A percentile compares a stretch with the other conserved stretches of the same genome.
phyloP scores from a whole-genome alignment of 306 rosid species.

The Echinosophora koreensis region DNA sequence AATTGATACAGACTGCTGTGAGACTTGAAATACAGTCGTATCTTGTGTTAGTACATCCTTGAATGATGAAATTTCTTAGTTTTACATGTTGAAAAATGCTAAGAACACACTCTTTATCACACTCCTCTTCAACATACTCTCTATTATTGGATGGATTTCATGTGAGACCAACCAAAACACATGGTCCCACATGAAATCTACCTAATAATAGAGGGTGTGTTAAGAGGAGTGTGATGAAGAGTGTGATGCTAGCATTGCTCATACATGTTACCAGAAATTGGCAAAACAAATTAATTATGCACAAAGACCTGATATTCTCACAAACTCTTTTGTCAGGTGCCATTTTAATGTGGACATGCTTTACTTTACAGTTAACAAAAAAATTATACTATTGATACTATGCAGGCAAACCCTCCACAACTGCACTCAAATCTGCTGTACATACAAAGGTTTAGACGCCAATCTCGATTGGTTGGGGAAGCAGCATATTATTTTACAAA shows the following conservation, averaged over 20 bases:
- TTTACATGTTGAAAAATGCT: background rate
- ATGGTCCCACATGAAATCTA: no score
- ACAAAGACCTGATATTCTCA: slow-evolving; percentile 33
- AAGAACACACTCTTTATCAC: no score
- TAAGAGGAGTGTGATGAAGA: no score
- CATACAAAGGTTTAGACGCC: slow-evolving; percentile 89
- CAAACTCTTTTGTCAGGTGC: slow-evolving; percentile 28
- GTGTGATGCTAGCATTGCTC: no score
- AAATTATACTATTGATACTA: slow-evolving; percentile 36
- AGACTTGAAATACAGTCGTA: slow-evolving; percentile 3
- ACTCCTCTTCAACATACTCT: no score
- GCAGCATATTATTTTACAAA: slow-evolving; percentile 93
- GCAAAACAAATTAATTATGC: slow-evolving; percentile 31
- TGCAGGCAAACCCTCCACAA: slow-evolving; percentile 98
- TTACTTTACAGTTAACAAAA: slow-evolving; percentile 15
- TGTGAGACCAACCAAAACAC: no score
- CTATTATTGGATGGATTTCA: no score
- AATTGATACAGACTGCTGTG: slow-evolving; percentile 6
- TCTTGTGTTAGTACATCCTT: slow-evolving; percentile 15
- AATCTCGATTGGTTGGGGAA: slow-evolving; percentile 85
- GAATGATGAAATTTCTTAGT: slow-evolving; percentile 28
- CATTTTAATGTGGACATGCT: slow-evolving; percentile 32
- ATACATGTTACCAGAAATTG: background rate
- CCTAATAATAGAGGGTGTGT: no score
- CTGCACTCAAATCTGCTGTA: slow-evolving; percentile 90